Evolutionary conservation across 768 basidiomycete genomes (phyloP), one percentile per base, ranked within the genome.

Genomic region (Suillus sp.): DNA sequence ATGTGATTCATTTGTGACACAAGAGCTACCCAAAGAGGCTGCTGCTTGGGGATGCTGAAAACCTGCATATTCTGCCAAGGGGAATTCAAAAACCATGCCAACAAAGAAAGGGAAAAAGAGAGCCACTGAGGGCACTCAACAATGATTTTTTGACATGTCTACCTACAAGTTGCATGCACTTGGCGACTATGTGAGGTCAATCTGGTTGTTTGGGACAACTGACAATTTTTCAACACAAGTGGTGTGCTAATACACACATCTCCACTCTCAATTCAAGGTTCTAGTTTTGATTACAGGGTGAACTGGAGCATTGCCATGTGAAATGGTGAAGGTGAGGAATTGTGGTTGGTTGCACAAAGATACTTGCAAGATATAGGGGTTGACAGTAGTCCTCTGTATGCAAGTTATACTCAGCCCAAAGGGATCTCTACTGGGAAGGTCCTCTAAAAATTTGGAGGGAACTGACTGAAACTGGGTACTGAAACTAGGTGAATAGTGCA

Each of bases 21-120:
- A 62, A 0, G 79, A 81, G 37, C 68, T 84, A 13, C 80, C 80
- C 0, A 60, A 61, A 1, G 83, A 86, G 57, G 67, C 63, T 3
- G 72, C 67, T 4, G 77, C 79, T 3, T 75, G 77, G 0, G 59
- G 64, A 0, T 65, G 73, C 2, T 8, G 45, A 5, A 35, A 63
- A 42, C n/a, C 51, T 7, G 63, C 68, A 9, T 58, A 67, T 25
- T 61, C 57, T 0, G 34, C 16, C 7, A 45, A 22, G 43, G 43
- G 43, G 9, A 45, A 45, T 7, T 45, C n/a, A 22, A 45, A n/a
- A 9, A n/a, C n/a, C 35, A 35, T 10, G 11, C 43, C 43, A 4
- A 8, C n/a, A 45, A 45, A n/a, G n/a, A n/a, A n/a, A n/a, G n/a
- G n/a, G n/a, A n/a, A 45, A 8, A 22, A 45, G 43, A 45, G 0